phyloP scores from a whole-genome alignment of 306 rosid species.

The Trifolium dubium region DNA sequence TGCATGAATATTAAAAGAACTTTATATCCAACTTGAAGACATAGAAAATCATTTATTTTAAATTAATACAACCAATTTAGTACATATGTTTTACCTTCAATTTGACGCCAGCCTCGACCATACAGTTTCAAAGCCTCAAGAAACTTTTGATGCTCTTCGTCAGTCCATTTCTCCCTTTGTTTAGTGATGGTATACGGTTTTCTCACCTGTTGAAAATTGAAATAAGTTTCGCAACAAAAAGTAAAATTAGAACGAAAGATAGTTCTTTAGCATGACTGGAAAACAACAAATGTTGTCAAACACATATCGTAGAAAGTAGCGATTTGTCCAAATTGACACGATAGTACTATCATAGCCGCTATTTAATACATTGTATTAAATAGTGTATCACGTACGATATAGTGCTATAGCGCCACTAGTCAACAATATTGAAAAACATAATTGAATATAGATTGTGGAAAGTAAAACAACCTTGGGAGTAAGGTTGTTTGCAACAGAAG shows the following conservation, averaged over 20 bases:
- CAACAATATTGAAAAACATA: neutral
- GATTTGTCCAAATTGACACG: neutral
- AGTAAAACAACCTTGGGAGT: constrained; percentile 66
- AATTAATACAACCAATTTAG: constrained; percentile 5
- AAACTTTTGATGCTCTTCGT: constrained; percentile 90
- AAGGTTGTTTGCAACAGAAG: constrained; percentile 51
- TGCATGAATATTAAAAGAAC: constrained; percentile 58
- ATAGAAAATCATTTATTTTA: neutral
- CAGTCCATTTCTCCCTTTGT: constrained; percentile 97
- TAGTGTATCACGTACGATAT: neutral
- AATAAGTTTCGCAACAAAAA: constrained; percentile 9
- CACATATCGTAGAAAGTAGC: neutral
- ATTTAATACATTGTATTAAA: neutral
- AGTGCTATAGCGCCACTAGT: neutral
- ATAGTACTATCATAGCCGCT: neutral
- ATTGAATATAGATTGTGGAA: constrained; percentile 10
- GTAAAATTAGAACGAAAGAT: constrained; percentile 17
- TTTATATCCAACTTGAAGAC: constrained; percentile 46
- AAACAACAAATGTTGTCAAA: neutral
- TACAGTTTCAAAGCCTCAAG: constrained; percentile 93
- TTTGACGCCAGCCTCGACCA: constrained; percentile 99
- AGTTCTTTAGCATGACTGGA: neutral
- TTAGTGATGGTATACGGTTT: constrained; percentile 91
- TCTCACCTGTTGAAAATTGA: constrained; percentile 63
- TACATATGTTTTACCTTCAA: constrained; percentile 67